Percentiles rank a stretch among this genome's conserved stretches.
Conservation (phyloP, 2,329 filamentous ascomycete species). For the Aspergillus brasiliensis region DNA sequence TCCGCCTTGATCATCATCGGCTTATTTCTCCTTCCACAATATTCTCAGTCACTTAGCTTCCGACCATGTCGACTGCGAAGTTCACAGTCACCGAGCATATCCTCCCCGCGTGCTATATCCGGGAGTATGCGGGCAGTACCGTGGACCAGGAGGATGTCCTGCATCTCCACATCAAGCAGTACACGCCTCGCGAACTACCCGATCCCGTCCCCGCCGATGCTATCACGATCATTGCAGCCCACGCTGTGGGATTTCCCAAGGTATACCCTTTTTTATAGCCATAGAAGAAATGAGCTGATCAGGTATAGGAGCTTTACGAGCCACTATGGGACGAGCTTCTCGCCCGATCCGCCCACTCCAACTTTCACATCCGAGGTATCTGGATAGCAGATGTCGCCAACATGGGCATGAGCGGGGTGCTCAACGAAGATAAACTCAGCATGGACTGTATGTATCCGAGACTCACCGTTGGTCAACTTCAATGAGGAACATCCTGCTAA, state of each 20-base stretch:
- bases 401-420: constrained; percentile 15
- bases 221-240: constrained; percentile 14
- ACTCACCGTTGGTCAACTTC: background rate
- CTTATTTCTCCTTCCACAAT: no score
- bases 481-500: background rate
- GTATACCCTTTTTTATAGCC: background rate
- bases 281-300: background rate
- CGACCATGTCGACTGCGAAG: background rate
- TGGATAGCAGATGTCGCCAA: constrained; percentile 18
- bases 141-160: background rate
- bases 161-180: constrained; percentile 12
- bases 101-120: background rate
- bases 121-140: background rate
- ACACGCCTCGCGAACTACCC: constrained; percentile 7
- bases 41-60: no score
- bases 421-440: constrained; percentile 15
- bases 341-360: constrained; percentile 52
- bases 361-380: constrained; percentile 64
- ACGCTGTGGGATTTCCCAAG: constrained; percentile 14
- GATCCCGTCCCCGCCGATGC: background rate
- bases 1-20: no score
- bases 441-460: constrained; percentile 11
- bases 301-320: constrained; percentile 75
- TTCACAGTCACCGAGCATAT: background rate
- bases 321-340: constrained; percentile 80